A percentile compares a stretch with the other conserved stretches of the same genome.
These are phyloP conservation scores for Zizania latifolia DNA, from an alignment of 176 grass and related monocot genomes.

Conservation along the genomic window DNA sequence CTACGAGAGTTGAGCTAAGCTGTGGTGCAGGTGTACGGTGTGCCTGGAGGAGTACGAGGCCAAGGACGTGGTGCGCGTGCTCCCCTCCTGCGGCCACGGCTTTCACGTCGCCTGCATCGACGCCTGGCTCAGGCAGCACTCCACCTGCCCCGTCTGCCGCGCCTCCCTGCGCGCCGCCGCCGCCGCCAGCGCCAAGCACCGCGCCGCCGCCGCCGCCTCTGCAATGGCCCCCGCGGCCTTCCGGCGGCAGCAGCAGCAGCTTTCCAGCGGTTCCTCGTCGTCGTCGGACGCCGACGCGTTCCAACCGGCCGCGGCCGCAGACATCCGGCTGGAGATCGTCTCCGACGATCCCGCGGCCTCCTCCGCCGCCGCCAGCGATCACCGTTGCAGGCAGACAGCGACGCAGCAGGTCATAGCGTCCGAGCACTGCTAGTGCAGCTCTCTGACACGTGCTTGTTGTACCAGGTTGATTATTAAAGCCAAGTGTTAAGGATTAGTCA, in stretches of 20 bases:
- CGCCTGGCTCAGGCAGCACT: constrained; percentile 57
- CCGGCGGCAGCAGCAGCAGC: not conserved
- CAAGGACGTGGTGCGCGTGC: constrained; percentile 56
- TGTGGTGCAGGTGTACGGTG: constrained; percentile 45
- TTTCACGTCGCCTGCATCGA: constrained; percentile 80
- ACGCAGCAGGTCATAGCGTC: not conserved
- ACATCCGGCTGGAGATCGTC: constrained; percentile 9
- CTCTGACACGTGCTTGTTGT: not conserved
- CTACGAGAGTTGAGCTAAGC: not conserved
- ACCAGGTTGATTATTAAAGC: not conserved
- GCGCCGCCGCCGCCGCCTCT: not conserved
- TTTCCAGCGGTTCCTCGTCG: constrained; percentile 17
- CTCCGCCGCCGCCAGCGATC: not conserved
- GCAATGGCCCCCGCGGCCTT: not conserved
- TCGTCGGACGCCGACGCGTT: not conserved
- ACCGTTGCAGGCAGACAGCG: not conserved
- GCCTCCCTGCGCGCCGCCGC: constrained; percentile 49
- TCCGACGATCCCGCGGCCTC: constrained; percentile 5
- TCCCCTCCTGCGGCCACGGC: constrained; percentile 55
- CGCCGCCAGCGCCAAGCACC: constrained; percentile 5
- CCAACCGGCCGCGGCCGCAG: not conserved
- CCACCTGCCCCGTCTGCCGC: constrained; percentile 66
- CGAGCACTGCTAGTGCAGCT: constrained; percentile 8
- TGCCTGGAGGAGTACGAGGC: constrained; percentile 62
- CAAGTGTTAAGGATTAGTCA: not conserved